These are phyloP conservation scores for Eucalyptus pauciflora DNA, from an alignment of 345 rosid species.

Conservation along the genomic window DNA sequence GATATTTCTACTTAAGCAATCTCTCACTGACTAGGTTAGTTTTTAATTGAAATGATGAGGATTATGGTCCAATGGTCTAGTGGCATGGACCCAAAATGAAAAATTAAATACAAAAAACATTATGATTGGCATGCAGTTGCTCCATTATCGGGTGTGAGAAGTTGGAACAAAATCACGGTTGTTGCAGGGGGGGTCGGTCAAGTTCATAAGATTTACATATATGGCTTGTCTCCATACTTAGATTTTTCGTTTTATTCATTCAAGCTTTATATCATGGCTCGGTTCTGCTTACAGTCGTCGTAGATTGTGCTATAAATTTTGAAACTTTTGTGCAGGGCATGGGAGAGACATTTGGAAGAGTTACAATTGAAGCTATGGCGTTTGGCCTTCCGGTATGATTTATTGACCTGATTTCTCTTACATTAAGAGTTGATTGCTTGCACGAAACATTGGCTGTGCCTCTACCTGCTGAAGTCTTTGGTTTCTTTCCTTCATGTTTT, in stretches of 20 bases:
- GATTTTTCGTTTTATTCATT: background rate
- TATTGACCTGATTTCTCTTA: background rate
- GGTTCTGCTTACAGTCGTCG: background rate
- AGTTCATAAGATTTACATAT: background rate
- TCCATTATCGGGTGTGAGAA: background rate
- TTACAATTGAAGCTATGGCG: constrained; percentile 97
- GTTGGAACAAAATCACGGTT: background rate
- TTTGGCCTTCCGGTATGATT: constrained; percentile 71
- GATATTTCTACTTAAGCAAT: background rate
- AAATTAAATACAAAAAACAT: background rate
- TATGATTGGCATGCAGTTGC: background rate
- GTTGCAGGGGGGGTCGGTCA: background rate
- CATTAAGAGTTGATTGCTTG: background rate
- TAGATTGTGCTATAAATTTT: background rate
- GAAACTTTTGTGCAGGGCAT: constrained; percentile 38
- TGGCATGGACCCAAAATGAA: background rate
- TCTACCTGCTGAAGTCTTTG: background rate
- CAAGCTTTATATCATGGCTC: background rate
- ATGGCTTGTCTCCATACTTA: background rate
- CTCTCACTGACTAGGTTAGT: background rate
- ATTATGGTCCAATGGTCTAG: background rate
- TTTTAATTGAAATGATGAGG: background rate
- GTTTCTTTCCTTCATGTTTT: background rate
- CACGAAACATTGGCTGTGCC: background rate
- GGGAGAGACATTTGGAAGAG: constrained; percentile 99